phyloP scores from a whole-genome alignment of 2,329 filamentous ascomycete genomes.

The Aspergillus aculeatinus region DNA sequence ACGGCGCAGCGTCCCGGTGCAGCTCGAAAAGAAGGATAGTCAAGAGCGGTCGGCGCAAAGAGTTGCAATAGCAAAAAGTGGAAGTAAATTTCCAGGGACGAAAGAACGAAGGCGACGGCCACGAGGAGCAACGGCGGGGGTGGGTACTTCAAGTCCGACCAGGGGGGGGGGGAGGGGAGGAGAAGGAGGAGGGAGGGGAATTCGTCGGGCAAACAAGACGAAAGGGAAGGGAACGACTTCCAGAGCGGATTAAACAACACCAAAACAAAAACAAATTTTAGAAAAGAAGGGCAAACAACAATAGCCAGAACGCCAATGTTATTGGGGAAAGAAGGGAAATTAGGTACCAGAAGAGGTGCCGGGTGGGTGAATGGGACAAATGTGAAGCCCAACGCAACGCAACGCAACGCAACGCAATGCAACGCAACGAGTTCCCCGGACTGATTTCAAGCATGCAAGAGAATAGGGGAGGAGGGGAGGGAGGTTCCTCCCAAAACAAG shows the following conservation, averaged over 20 bases:
- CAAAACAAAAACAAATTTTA: neutral
- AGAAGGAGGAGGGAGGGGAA: neutral
- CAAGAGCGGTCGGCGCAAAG: neutral
- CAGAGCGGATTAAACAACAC: slow-evolving; percentile 24
- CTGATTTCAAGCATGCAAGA: slow-evolving; percentile 24
- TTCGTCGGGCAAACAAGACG: slow-evolving; percentile 21
- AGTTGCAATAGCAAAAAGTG: slow-evolving; percentile 4
- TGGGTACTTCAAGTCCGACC: slow-evolving; percentile 11
- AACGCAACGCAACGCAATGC: neutral
- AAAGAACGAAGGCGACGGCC: slow-evolving; percentile 17
- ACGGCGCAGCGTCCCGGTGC: slow-evolving; percentile 8
- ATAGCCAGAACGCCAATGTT: slow-evolving; percentile 1
- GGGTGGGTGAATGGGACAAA: slow-evolving; percentile 10
- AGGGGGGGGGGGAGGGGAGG: slow-evolving; percentile 17
- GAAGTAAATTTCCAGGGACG: neutral
- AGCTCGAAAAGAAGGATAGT: slow-evolving; percentile 4
- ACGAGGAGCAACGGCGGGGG: slow-evolving; percentile 20
- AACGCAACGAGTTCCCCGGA: slow-evolving; percentile 27
- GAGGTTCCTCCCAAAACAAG: slow-evolving; percentile 29
- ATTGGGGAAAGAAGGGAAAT: slow-evolving; percentile 15
- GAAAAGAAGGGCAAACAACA: slow-evolving; percentile 9
- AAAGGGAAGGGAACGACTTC: slow-evolving; percentile 28
- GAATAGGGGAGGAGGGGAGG: slow-evolving; percentile 34
- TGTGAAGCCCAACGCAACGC: neutral
- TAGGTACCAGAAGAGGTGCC: slow-evolving; percentile 11